Conservation (phyloP, 306 rosid genomes). For the Gynostemma pentaphyllum region DNA sequence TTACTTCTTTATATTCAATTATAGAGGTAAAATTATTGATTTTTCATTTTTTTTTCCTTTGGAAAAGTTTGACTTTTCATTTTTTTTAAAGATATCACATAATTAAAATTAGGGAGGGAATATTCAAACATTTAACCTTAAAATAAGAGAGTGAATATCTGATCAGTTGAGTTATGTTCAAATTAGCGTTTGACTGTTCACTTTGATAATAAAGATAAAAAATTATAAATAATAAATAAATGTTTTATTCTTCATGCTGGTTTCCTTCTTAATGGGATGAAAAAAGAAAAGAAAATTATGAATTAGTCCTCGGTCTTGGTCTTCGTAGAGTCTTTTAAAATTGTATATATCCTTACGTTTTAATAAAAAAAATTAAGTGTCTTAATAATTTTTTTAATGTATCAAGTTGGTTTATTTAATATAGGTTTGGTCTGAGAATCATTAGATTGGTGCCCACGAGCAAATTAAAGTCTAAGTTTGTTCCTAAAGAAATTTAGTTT, state of each 20-base stretch:
- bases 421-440: conserved; percentile 6
- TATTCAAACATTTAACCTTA: no score
- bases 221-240: not conserved
- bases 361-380: no score
- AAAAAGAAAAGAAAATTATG: not conserved
- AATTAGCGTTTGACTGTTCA: no score
- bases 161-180: no score
- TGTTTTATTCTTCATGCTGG: not conserved
- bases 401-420: conserved; percentile 3
- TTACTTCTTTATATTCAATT: not conserved
- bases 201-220: not conserved
- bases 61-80: no score
- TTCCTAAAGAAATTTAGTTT: no score
- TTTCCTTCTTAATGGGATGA: not conserved
- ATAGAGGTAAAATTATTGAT: not conserved
- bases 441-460: not conserved
- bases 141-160: no score
- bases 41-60: no score
- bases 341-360: no score
- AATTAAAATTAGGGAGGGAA: no score
- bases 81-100: no score
- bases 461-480: no score
- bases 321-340: not conserved
- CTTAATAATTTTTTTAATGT: not conserved
- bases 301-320: not conserved